A percentile compares a stretch with the other conserved stretches of the same genome.
Conservation (phyloP, 2,329 filamentous ascomycete species). For the Meredithiella fracta region DNA sequence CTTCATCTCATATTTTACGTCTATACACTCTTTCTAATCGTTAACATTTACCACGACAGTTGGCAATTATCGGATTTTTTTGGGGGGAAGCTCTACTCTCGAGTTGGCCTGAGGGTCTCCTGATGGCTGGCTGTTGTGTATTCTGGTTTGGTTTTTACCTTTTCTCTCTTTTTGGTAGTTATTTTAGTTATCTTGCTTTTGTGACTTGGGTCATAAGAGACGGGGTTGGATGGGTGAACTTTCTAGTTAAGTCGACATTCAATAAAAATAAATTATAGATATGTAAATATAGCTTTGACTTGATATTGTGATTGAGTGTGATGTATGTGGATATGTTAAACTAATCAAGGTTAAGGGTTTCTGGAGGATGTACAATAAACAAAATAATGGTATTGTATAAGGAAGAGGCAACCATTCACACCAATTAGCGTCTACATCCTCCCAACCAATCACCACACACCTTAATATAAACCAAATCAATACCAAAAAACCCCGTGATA, state of each 20-base stretch:
- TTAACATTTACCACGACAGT: not conserved
- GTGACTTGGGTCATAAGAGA: not conserved
- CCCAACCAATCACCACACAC: too few relatives aligned
- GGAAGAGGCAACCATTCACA: not conserved
- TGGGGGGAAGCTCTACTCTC: too few relatives aligned
- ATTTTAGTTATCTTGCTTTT: not conserved
- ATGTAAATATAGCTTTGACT: not conserved
- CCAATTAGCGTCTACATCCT: not conserved
- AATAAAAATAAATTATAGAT: constrained; percentile 4
- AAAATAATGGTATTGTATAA: too few relatives aligned
- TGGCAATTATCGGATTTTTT: too few relatives aligned
- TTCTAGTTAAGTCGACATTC: not conserved
- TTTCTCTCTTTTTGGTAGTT: not conserved
- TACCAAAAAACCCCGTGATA: not conserved
- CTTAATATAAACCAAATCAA: too few relatives aligned
- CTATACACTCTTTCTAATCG: not conserved
- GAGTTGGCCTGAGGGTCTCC: too few relatives aligned
- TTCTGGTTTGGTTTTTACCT: not conserved
- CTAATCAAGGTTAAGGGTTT: too few relatives aligned
- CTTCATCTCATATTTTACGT: constrained; percentile 2
- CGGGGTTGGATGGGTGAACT: not conserved
- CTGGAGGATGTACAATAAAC: too few relatives aligned
- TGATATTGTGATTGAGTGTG: not conserved
- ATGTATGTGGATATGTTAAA: not conserved
- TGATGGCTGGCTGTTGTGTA: not conserved